Conservation (phyloP, 768 basidiomycete genomes). For the Sporobolomyces pararoseus region DNA sequence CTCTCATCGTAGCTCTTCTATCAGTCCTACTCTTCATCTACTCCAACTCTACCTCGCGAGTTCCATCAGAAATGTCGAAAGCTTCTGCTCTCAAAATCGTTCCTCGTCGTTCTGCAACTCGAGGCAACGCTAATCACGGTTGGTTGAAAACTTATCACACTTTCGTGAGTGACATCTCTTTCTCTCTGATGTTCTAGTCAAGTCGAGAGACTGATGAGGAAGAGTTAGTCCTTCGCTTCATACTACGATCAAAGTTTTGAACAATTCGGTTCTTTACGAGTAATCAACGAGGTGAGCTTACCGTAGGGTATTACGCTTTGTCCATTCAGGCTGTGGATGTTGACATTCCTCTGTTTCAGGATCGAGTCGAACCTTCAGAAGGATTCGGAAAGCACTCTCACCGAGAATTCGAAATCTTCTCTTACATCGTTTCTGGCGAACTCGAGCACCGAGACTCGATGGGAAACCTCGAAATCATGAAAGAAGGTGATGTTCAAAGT, state of each 20-base stretch:
- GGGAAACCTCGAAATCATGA: slow-evolving; percentile 83
- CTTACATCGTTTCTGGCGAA: slow-evolving; percentile 71
- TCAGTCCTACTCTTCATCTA: not conserved
- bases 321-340: too few species aligned
- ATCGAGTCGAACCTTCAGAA: slow-evolving; percentile 67
- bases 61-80: not conserved
- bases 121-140: slow-evolving; percentile 72
- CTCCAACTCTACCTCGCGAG: not conserved
- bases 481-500: slow-evolving; percentile 82
- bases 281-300: slow-evolving; percentile 67
- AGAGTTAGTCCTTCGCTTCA: slow-evolving; percentile 49
- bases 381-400: slow-evolving; percentile 69
- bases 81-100: slow-evolving; percentile 38
- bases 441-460: slow-evolving; percentile 86
- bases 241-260: slow-evolving; percentile 61
- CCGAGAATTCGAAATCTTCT: slow-evolving; percentile 81
- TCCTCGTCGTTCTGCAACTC: slow-evolving; percentile 59
- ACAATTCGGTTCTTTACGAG: slow-evolving; percentile 69
- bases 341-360: slow-evolving; percentile 46
- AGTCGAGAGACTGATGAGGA: not conserved
- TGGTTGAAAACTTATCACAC: slow-evolving; percentile 88
- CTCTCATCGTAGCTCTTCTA: not conserved
- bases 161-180: slow-evolving; percentile 57
- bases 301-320: not conserved
- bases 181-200: slow-evolving; percentile 43